phyloP scores from a whole-genome alignment of 345 rosid genomes.

The Camelina sativa region DNA sequence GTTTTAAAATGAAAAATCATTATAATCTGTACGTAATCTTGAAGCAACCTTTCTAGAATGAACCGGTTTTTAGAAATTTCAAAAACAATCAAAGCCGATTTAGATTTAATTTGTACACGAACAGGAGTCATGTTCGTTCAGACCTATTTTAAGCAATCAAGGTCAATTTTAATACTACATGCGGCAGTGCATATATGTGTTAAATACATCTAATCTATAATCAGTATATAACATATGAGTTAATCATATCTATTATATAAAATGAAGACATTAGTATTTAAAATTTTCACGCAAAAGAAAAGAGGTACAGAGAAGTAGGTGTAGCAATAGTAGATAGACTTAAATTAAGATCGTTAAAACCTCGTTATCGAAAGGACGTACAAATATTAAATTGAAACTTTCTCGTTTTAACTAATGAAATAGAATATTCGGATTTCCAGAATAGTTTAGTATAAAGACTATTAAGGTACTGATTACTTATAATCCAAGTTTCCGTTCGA shows the following conservation, averaged over 20 bases:
- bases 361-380: constrained; percentile 45
- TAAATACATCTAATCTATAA: not conserved
- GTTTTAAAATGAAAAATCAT: not conserved
- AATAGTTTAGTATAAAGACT: constrained; percentile 23
- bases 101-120: not conserved
- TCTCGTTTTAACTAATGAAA: constrained; percentile 12
- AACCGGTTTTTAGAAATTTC: not conserved
- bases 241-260: not conserved
- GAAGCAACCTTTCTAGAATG: not conserved
- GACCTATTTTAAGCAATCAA: not conserved
- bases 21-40: not conserved
- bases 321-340: constrained; percentile 17
- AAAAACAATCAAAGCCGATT: not conserved
- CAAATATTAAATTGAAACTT: constrained; percentile 20
- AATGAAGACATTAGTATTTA: constrained; percentile 1
- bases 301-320: constrained; percentile 7
- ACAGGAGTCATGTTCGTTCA: not conserved
- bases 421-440: constrained; percentile 14
- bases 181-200: constrained; percentile 5
- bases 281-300: constrained; percentile 36
- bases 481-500: constrained; percentile 38
- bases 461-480: constrained; percentile 30
- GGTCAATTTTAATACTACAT: not conserved
- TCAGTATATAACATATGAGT: not conserved
- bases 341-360: constrained; percentile 40